Evolutionary conservation across 495 filamentous ascomycete genomes (phyloP), one percentile per base, ranked within the genome.

Genomic region (Sporormia fimetaria): DNA sequence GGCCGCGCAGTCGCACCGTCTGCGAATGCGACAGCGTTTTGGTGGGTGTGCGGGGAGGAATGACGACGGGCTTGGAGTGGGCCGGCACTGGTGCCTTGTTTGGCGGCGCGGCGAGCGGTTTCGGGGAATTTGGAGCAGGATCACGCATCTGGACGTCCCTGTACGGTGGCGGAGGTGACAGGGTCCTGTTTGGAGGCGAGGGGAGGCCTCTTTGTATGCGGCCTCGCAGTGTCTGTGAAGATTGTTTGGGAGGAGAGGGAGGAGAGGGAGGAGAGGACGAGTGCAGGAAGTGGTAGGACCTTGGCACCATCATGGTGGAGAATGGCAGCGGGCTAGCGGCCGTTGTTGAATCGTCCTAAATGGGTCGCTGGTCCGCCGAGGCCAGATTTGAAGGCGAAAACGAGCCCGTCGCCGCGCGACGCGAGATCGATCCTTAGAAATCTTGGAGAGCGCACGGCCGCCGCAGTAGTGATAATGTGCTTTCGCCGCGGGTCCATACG

Each of bases 241-340:
- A 49, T 54, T 41, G 45, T 54, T 33, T 54, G 40, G 7, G 39
- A 22, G 21, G 11, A 26, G 8, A 11, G 21, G 28, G 29, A n/a
- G 33, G 28, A 3, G 37, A 35, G 14, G 51, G 34, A 3, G 51
- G 35, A 28, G 40, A 27, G 9, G 41, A 15, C 35, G 29, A 39
- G 6, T 42, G 42, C 6, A 47, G 41, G 26, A 40, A 39, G 4
- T 21, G 32, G 24, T 50, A 55, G 32, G 51, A 55, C 39, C 51
- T 46, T 40, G 51, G 51, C 38, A 51, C 47, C 42, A 55, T 51
- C 51, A 55, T 55, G 17, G 27, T 55, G 46, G 27, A 34, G 21
- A 38, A 24, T 10, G 3, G 16, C 41, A 16, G 44, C 29, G 16
- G 33, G 25, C 32, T 37, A 24, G 17, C 27, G 15, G 31, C 18